Evolutionary conservation across 139 green algal species (phyloP).

Genomic region (Chloropicon primus): DNA sequence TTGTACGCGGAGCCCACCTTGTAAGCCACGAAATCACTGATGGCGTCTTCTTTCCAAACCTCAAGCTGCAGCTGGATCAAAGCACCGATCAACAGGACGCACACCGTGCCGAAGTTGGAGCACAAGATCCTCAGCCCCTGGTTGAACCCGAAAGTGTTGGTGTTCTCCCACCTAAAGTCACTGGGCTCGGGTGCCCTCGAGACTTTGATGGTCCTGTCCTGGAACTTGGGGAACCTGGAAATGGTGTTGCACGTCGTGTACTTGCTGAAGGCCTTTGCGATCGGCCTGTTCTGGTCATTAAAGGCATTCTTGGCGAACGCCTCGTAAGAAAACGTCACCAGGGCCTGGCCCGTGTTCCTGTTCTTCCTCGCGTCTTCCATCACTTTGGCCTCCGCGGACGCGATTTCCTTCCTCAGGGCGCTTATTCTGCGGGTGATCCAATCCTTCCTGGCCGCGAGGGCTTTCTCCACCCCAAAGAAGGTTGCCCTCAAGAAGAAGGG

Average conservation of each 20-base stretch:
- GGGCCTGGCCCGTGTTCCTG: background rate
- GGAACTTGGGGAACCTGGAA: background rate
- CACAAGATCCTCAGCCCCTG: background rate
- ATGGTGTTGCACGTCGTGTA: background rate
- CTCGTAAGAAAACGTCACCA: background rate
- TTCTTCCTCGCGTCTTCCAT: background rate
- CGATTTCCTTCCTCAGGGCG: background rate
- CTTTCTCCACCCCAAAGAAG: background rate
- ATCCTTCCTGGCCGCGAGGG: background rate
- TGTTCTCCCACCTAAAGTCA: background rate
- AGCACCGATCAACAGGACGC: background rate
- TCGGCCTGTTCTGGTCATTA: background rate
- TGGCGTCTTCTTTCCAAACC: background rate
- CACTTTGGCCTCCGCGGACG: background rate
- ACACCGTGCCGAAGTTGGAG: background rate
- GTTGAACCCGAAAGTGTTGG: background rate
- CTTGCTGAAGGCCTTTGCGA: background rate
- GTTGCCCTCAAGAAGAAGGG: background rate
- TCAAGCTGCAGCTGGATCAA: background rate
- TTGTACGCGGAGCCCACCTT: background rate
- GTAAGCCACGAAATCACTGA: background rate
- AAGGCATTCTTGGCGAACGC: background rate
- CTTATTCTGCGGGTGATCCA: background rate
- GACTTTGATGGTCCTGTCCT: background rate
- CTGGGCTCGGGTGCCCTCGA: background rate